phyloP scores from a whole-genome alignment of 352 stramenopile species.

The Phytopythium boreale region DNA sequence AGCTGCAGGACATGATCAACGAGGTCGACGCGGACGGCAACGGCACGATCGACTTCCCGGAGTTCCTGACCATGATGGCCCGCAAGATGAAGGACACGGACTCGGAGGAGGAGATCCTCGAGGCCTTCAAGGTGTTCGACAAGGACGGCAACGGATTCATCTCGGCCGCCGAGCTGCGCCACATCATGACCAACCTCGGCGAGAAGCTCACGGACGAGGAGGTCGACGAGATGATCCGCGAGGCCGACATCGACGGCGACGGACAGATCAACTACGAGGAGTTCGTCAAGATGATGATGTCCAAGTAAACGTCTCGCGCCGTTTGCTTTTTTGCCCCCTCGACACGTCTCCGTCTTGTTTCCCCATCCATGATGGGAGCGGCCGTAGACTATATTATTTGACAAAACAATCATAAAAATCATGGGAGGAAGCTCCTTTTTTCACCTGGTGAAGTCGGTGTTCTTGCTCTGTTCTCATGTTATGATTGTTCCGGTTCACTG shows the following conservation, averaged over 20 bases:
- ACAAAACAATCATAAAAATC: neutral
- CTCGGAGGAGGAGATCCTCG: conserved; percentile 98
- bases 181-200: conserved; percentile 99
- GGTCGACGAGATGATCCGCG: conserved; percentile 99
- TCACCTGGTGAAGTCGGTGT: neutral
- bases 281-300: conserved; percentile 99
- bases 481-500: too few relatives aligned
- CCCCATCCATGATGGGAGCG: neutral
- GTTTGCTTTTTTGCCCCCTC: neutral
- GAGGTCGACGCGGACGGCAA: conserved; percentile 99
- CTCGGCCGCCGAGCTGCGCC: conserved; percentile 95
- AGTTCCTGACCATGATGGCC: conserved; percentile 99
- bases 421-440: neutral
- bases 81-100: conserved; percentile 99
- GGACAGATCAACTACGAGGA: conserved; percentile 99
- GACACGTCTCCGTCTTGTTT: too few relatives aligned
- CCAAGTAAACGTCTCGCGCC: conserved; percentile 72
- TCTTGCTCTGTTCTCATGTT: too few relatives aligned
- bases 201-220: conserved; percentile 99
- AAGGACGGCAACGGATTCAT: conserved; percentile 99
- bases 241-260: conserved; percentile 98
- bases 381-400: neutral
- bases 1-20: conserved; percentile 99
- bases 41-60: conserved; percentile 99
- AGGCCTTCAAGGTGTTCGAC: conserved; percentile 98